Percentiles rank a stretch among this genome's conserved stretches.
phyloP scores from a whole-genome alignment of 805 yeast genomes.

The Kodamaea jinghongensis region DNA sequence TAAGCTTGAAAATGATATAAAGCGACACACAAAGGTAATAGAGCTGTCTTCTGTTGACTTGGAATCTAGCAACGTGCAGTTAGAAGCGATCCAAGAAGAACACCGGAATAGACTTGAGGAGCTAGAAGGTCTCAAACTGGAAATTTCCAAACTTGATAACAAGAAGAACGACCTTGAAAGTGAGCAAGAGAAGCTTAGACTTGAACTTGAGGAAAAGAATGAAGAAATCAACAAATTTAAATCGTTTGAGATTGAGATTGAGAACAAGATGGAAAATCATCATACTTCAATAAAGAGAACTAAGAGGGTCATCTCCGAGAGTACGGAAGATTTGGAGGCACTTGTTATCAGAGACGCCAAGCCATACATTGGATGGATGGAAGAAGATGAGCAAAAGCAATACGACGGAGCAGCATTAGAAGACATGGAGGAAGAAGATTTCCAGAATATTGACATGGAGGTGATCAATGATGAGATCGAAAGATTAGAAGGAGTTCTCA shows the following conservation, averaged over 20 bases:
- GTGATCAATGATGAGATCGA: constrained; percentile 50
- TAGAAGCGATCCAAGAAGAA: constrained; percentile 18
- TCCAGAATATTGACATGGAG: constrained; percentile 47
- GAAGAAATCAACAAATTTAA: constrained; percentile 53
- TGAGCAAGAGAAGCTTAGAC: constrained; percentile 33
- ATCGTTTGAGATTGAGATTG: constrained; percentile 65
- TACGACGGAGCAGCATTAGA: constrained; percentile 39
- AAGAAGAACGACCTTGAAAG: constrained; percentile 40
- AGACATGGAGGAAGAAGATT: constrained; percentile 49
- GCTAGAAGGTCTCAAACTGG: constrained; percentile 29
- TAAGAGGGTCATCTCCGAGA: constrained; percentile 36
- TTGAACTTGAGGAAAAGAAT: constrained; percentile 35
- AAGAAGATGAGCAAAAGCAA: constrained; percentile 32
- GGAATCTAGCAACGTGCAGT: constrained; percentile 23
- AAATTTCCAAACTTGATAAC: constrained; percentile 31
- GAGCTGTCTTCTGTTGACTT: constrained; percentile 47
- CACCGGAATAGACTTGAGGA: constrained; percentile 26
- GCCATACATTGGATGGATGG: constrained; percentile 51
- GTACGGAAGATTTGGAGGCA: constrained; percentile 39
- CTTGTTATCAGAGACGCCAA: constrained; percentile 55
- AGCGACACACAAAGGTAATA: constrained; percentile 50
- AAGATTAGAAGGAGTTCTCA: constrained; percentile 53
- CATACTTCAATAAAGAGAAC: constrained; percentile 36
- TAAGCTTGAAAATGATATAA: constrained; percentile 63
- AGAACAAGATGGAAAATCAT: constrained; percentile 60